Percentiles rank a stretch among this genome's conserved stretches.
phyloP scores from a whole-genome alignment of 2,329 filamentous ascomycete genomes.

The Xylariales sp. region DNA sequence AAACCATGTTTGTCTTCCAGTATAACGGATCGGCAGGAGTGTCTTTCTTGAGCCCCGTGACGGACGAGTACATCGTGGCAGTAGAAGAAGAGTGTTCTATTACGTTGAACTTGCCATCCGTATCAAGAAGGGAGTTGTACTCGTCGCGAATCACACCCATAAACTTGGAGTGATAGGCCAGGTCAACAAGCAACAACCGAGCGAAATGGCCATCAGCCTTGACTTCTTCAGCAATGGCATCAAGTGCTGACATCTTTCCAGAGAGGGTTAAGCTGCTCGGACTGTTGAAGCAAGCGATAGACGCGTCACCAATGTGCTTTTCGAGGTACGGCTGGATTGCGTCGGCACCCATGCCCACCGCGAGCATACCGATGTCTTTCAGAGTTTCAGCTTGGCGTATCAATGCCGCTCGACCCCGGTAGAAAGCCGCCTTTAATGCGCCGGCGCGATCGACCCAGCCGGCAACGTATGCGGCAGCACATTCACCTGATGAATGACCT shows the following conservation, averaged over 20 bases:
- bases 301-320: background rate
- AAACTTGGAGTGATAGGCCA: conserved; percentile 16
- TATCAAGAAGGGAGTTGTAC: conserved; percentile 11
- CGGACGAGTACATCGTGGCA: conserved; percentile 13
- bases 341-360: conserved; percentile 14
- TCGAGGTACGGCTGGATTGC: conserved; percentile 1
- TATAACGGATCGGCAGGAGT: conserved; percentile 13
- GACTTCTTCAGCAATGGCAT: background rate
- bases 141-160: conserved; percentile 12
- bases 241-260: conserved; percentile 8
- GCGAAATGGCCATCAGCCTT: conserved; percentile 16
- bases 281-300: conserved; percentile 25
- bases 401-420: conserved; percentile 12
- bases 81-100: background rate
- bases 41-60: conserved; percentile 1
- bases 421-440: conserved; percentile 15
- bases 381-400: background rate
- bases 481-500: conserved; percentile 20
- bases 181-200: conserved; percentile 17
- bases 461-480: conserved; percentile 14
- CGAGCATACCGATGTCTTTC: conserved; percentile 15
- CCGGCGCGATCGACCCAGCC: conserved; percentile 5
- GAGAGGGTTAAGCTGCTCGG: conserved; percentile 22
- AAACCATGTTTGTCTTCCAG: conserved; percentile 26
- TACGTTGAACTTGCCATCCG: background rate